These are phyloP conservation scores for Flagelloscypha sp. DNA, from an alignment of 768 basidiomycete genomes.

Conservation along the genomic window DNA sequence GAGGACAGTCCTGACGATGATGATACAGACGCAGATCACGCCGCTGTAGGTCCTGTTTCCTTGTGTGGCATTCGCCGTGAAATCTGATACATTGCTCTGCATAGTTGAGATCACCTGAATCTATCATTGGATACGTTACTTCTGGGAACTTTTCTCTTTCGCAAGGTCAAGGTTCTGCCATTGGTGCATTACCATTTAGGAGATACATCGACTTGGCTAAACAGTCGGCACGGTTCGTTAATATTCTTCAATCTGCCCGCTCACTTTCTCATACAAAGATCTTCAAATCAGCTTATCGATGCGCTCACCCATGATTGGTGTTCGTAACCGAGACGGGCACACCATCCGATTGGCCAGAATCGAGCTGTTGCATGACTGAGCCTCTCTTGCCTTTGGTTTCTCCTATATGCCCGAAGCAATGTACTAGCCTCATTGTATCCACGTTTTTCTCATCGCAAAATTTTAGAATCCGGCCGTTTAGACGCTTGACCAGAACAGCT, in stretches of 20 bases:
- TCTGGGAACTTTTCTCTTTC: conserved; percentile 78
- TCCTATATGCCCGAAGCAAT: no score
- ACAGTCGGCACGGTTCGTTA: conserved; percentile 28
- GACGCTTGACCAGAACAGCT: no score
- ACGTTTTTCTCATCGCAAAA: no score
- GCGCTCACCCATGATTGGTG: no score
- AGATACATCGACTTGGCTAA: conserved; percentile 42
- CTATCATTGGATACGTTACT: conserved; percentile 75
- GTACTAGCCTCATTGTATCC: no score
- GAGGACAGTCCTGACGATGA: conserved; percentile 17
- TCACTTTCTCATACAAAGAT: not conserved
- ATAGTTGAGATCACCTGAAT: conserved; percentile 40
- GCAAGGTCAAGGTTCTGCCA: conserved; percentile 67
- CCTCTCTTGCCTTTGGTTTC: no score
- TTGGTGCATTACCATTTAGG: conserved; percentile 62
- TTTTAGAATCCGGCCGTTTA: no score
- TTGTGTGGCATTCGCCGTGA: conserved; percentile 1
- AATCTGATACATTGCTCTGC: conserved; percentile 4
- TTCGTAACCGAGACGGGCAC: no score
- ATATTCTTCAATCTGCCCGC: not conserved
- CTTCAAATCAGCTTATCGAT: conserved; percentile 6
- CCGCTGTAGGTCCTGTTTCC: no score
- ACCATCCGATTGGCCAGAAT: no score
- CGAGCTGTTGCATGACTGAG: no score
- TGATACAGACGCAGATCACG: conserved; percentile 21